Conservation (phyloP, 2,329 filamentous ascomycete genomes). For the Reticulascus tulasneorum region DNA sequence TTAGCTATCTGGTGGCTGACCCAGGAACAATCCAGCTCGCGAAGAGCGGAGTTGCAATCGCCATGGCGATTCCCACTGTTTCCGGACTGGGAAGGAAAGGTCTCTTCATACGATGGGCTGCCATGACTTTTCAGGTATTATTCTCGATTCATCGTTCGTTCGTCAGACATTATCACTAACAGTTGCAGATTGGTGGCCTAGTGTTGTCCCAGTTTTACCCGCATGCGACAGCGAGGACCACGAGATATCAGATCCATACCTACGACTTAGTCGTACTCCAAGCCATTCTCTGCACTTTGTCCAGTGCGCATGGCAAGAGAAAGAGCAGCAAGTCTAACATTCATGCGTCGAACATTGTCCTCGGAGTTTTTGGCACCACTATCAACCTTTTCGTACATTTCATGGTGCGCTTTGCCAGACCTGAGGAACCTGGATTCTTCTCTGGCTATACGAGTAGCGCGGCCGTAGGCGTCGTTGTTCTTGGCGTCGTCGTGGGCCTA, state of each 20-base stretch:
- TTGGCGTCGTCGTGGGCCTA: slow-evolving; percentile 24
- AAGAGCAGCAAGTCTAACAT: slow-evolving; percentile 26
- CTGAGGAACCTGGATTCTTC: slow-evolving; percentile 20
- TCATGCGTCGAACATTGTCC: slow-evolving; percentile 23
- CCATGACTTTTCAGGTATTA: slow-evolving; percentile 25
- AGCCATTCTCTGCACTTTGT: slow-evolving; percentile 22
- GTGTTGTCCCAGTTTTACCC: slow-evolving; percentile 24
- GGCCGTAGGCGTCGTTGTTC: slow-evolving; percentile 23
- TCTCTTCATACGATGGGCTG: slow-evolving; percentile 24
- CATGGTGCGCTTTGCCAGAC: slow-evolving; percentile 15
- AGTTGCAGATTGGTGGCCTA: slow-evolving; percentile 20
- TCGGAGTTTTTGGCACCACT: slow-evolving; percentile 22
- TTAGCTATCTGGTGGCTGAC: slow-evolving; percentile 23
- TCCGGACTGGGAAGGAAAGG: slow-evolving; percentile 18
- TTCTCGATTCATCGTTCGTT: no score
- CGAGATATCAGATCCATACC: slow-evolving; percentile 20
- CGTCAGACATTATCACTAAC: no score
- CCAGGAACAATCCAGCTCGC: slow-evolving; percentile 25
- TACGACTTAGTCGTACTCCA: slow-evolving; percentile 25
- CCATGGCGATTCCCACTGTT: slow-evolving; percentile 22
- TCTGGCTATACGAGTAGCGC: slow-evolving; percentile 16
- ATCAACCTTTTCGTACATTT: slow-evolving; percentile 25
- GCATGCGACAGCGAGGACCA: slow-evolving; percentile 14
- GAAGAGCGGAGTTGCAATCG: slow-evolving; percentile 24
- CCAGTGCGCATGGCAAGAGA: slow-evolving; percentile 28